Evolutionary conservation across 495 filamentous ascomycete genomes (phyloP), one percentile per base, ranked within the genome.

Genomic region (Aspergillus biplanus): DNA sequence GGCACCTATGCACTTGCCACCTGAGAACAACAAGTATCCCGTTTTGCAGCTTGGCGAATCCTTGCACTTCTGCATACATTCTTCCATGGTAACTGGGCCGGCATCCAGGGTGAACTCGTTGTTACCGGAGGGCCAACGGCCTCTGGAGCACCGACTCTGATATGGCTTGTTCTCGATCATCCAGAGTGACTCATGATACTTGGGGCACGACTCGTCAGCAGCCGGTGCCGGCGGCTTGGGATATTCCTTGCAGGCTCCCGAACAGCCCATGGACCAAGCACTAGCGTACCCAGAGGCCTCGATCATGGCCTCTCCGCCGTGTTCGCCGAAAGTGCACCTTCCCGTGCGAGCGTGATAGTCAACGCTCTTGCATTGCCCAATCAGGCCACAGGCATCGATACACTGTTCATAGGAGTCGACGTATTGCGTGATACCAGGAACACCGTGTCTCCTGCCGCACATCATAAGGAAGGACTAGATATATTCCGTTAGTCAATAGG

Each of bases 341-440:
- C 27, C 27, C 16, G 47, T 50, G 2, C 47, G 47, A 1, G 9
- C n/a, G 47, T 50, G 47, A n/a, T 50, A 50, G 5, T 50, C 47
- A 18, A 50, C 47, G 11, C 47, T 50, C n/a, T 50, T 50, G n/a
- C 47, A 50, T 11, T 50, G 47, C 16, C 9, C 21, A 1, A 50
- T 18, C 6, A 6, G 16, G 16, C 47, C 47, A 7, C 47, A 50
- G 6, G 11, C 21, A 11, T 50, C 21, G 5, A 50, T 27, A n/a
- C 47, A 50, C 9, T 27, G 6, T 31, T 50, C 47, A 18, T 50
- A 50, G 47, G 47, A 50, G 16, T 50, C 47, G n/a, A 12, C 47
- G 47, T 11, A 4, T 18, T 50, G n/a, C 15, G 16, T 9, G n/a
- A 27, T 6, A 9, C n/a, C 47, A 21, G 47, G 7, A 50, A 31